These are phyloP conservation scores for Clonostachys sp. DNA, from an alignment of 2,329 filamentous ascomycete species.

Conservation along the genomic window DNA sequence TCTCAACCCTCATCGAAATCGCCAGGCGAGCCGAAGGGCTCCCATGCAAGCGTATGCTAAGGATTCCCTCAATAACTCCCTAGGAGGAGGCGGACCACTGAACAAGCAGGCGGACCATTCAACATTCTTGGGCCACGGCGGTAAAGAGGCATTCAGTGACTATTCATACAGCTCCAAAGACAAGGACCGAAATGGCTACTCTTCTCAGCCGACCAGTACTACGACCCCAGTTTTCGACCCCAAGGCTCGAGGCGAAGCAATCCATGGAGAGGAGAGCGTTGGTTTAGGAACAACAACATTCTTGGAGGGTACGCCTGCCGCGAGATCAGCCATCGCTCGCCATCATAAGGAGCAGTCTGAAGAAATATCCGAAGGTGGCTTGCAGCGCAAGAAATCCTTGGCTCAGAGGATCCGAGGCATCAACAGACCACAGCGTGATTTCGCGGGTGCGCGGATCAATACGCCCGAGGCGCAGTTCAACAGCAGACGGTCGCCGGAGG, in stretches of 20 bases:
- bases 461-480: conserved; percentile 39
- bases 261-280: conserved; percentile 79
- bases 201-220: neutral
- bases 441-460: conserved; percentile 53
- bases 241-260: conserved; percentile 58
- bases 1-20: conserved; percentile 90
- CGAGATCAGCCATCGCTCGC: conserved; percentile 72
- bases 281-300: conserved; percentile 94
- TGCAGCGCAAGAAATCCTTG: conserved; percentile 90
- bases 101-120: conserved; percentile 80
- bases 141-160: conserved; percentile 83
- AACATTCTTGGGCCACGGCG: conserved; percentile 75
- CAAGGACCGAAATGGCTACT: neutral
- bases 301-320: conserved; percentile 87
- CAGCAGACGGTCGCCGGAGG: neutral
- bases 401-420: conserved; percentile 88
- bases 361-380: conserved; percentile 51
- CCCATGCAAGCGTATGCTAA: conserved; percentile 97
- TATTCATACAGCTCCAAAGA: conserved; percentile 45
- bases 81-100: conserved; percentile 83
- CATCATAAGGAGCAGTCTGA: conserved; percentile 65
- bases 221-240: conserved; percentile 59
- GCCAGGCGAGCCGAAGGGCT: conserved; percentile 73
- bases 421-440: conserved; percentile 62
- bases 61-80: conserved; percentile 84